These are phyloP conservation scores for Saururus chinensis DNA, from an alignment of 164 flowering plant species.

Conservation along the genomic window DNA sequence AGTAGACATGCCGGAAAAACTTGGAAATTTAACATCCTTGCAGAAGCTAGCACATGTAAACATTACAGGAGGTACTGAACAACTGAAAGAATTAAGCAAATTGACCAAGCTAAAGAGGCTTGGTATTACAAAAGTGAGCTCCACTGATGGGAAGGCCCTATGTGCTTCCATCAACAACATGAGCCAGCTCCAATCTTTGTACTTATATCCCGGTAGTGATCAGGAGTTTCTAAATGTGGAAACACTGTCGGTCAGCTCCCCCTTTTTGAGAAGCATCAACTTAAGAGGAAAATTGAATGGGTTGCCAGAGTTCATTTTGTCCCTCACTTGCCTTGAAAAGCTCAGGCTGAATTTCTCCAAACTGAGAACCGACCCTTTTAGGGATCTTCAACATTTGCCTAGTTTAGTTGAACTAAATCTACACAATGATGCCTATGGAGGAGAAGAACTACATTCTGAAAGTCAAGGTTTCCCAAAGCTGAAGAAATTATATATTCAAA, in stretches of 20 bases:
- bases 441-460: neutral
- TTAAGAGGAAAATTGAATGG: neutral
- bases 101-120: neutral
- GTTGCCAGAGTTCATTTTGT: neutral
- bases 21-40: neutral
- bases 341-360: neutral
- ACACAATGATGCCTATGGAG: neutral
- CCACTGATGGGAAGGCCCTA: neutral
- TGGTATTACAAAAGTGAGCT: neutral
- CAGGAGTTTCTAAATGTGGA: neutral
- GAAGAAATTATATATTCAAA: neutral
- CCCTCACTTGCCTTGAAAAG: neutral
- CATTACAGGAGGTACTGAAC: neutral
- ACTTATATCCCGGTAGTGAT: neutral
- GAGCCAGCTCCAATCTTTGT: neutral
- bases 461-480: neutral
- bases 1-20: neutral
- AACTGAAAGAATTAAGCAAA: neutral
- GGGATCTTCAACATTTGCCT: neutral
- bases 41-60: neutral
- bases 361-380: neutral
- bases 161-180: neutral
- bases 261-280: neutral
- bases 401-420: neutral
- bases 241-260: neutral